These are phyloP conservation scores for Aciculosporium take DNA, from an alignment of 2,329 filamentous ascomycete genomes.

Conservation along the genomic window DNA sequence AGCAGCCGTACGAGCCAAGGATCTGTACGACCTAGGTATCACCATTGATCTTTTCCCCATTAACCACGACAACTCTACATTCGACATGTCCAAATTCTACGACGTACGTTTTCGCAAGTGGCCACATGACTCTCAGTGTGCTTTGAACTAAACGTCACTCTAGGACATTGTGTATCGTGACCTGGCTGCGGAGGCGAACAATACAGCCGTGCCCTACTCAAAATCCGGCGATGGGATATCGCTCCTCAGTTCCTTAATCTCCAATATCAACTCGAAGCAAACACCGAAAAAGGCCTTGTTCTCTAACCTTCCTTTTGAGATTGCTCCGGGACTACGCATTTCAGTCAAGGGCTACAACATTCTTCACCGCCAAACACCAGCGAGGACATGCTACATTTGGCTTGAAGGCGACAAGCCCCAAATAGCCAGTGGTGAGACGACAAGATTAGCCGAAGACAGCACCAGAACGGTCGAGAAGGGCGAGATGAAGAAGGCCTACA, in stretches of 20 bases:
- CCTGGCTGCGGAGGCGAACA: constrained; percentile 51
- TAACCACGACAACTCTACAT: constrained; percentile 51
- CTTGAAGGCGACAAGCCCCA: constrained; percentile 73
- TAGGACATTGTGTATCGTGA: constrained; percentile 85
- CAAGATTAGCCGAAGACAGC: constrained; percentile 63
- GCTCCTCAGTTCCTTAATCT: constrained; percentile 64
- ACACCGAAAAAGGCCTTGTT: constrained; percentile 76
- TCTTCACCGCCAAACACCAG: constrained; percentile 68
- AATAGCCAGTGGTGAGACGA: constrained; percentile 61
- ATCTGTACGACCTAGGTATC: constrained; percentile 86
- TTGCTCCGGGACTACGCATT: constrained; percentile 72
- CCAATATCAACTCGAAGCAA: constrained; percentile 82
- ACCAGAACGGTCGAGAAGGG: constrained; percentile 61
- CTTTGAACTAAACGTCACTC: neutral
- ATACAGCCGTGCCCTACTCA: constrained; percentile 41
- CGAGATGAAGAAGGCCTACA: constrained; percentile 85
- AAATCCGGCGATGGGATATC: constrained; percentile 62
- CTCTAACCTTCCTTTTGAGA: constrained; percentile 71
- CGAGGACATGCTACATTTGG: constrained; percentile 77
- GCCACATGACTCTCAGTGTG: too few relatives aligned
- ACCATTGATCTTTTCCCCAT: constrained; percentile 90
- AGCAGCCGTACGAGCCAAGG: constrained; percentile 78
- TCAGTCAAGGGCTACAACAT: constrained; percentile 89
- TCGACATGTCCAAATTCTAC: constrained; percentile 79
- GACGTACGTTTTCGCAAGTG: constrained; percentile 42